phyloP scores from a whole-genome alignment of 139 green algal species.

The Auxenochlorella pyrenoidosa region DNA sequence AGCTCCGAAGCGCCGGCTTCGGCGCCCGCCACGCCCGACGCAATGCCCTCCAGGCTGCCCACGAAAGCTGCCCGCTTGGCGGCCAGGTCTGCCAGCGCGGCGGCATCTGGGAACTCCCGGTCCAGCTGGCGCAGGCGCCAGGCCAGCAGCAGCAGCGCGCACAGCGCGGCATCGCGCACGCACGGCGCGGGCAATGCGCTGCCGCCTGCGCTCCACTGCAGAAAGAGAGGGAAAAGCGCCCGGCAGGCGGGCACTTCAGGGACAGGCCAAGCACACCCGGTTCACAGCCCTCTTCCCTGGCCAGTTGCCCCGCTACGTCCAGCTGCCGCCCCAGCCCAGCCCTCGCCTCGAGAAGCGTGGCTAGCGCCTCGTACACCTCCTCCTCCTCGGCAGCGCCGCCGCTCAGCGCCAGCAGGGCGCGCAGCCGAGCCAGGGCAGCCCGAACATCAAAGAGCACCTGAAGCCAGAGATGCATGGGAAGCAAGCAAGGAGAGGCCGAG shows the following conservation, averaged over 20 bases:
- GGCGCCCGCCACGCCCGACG: neutral
- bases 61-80: neutral
- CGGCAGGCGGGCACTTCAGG: neutral
- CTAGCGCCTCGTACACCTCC: conserved; percentile 17
- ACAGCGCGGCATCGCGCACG: neutral
- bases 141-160: conserved; percentile 29
- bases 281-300: no score
- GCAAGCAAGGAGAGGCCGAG: neutral
- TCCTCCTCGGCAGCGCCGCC: conserved; percentile 1
- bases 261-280: neutral
- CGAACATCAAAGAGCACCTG: conserved; percentile 17
- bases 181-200: neutral
- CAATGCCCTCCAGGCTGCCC: conserved; percentile 23
- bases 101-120: conserved; percentile 1
- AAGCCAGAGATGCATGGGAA: neutral
- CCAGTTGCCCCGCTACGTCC: neutral
- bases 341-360: conserved; percentile 17
- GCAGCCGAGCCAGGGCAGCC: conserved; percentile 7
- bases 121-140: conserved; percentile 21
- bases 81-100: conserved; percentile 13
- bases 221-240: neutral
- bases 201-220: neutral
- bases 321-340: neutral
- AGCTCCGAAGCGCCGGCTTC: neutral
- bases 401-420: conserved; percentile 20